These are phyloP conservation scores for Colletotrichum sp. DNA, from an alignment of 2,329 filamentous ascomycete species.

Conservation along the genomic window DNA sequence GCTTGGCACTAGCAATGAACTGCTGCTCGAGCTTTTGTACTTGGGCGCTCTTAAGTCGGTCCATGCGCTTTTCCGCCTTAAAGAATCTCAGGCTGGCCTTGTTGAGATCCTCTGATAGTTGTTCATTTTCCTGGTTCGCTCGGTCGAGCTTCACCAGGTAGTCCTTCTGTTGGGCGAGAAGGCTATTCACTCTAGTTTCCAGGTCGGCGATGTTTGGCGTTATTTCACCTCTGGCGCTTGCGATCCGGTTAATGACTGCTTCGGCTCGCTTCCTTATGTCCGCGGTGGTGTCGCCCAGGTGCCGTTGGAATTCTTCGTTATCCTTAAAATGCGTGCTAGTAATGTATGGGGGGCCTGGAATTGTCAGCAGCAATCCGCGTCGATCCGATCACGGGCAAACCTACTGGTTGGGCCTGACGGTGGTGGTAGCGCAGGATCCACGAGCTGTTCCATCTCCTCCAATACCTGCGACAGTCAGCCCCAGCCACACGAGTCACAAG, in stretches of 20 bases:
- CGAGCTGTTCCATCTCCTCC: slow-evolving; percentile 68
- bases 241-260: slow-evolving; percentile 66
- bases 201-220: slow-evolving; percentile 74
- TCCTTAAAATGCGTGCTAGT: slow-evolving; percentile 68
- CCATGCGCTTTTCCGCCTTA: slow-evolving; percentile 93
- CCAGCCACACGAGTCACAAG: slow-evolving; percentile 10
- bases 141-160: slow-evolving; percentile 78
- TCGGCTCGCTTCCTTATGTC: slow-evolving; percentile 78
- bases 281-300: slow-evolving; percentile 77
- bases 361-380: slow-evolving; percentile 27
- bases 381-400: not conserved
- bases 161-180: slow-evolving; percentile 84
- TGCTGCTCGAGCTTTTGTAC: slow-evolving; percentile 93
- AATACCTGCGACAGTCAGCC: slow-evolving; percentile 53
- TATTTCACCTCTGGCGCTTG: slow-evolving; percentile 55
- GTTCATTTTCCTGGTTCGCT: slow-evolving; percentile 78
- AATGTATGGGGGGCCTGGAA: slow-evolving; percentile 57
- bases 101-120: slow-evolving; percentile 85
- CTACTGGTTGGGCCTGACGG: slow-evolving; percentile 14
- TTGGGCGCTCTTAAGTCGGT: slow-evolving; percentile 85
- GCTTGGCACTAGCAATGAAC: slow-evolving; percentile 71
- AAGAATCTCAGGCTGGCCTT: slow-evolving; percentile 89
- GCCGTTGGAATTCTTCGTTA: slow-evolving; percentile 76
- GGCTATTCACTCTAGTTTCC: slow-evolving; percentile 74
- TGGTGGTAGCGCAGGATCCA: slow-evolving; percentile 52